Conservation (phyloP, 768 basidiomycete species). For the Lactifluus piperatus region DNA sequence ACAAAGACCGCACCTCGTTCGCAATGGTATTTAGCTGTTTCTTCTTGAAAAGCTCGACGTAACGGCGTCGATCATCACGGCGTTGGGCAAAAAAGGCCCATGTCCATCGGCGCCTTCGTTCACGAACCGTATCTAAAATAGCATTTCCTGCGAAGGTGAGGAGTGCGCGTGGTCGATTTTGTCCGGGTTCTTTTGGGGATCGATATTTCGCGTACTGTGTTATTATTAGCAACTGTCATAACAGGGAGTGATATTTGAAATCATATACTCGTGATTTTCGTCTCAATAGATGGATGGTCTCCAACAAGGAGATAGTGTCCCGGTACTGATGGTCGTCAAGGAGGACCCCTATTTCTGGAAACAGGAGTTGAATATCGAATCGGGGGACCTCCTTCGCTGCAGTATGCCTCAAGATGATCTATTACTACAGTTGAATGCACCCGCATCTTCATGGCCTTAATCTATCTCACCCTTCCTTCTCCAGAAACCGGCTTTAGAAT, state of each 20-base stretch:
- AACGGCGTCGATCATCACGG: conserved; percentile 76
- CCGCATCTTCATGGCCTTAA: background rate
- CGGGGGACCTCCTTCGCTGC: conserved; percentile 66
- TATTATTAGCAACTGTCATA: conserved; percentile 1
- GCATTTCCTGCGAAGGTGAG: conserved; percentile 73
- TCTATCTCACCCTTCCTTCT: conserved; percentile 66
- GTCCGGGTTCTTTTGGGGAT: conserved; percentile 48
- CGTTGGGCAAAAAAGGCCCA: conserved; percentile 88
- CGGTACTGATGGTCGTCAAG: conserved; percentile 93
- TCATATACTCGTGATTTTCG: conserved; percentile 62
- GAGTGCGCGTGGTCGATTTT: conserved; percentile 57
- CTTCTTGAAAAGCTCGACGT: conserved; percentile 79
- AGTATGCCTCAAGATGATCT: conserved; percentile 80
- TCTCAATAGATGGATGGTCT: conserved; percentile 94
- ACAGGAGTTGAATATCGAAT: conserved; percentile 79
- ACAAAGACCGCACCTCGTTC: conserved; percentile 39
- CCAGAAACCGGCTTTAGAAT: conserved; percentile 94
- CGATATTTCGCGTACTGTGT: conserved; percentile 75
- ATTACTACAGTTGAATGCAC: background rate
- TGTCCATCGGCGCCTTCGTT: conserved; percentile 78
- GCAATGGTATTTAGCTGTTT: conserved; percentile 47
- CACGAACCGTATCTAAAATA: conserved; percentile 74
- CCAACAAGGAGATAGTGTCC: conserved; percentile 84
- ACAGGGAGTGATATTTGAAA: conserved; percentile 19
- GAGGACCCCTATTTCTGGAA: conserved; percentile 88